Evolutionary conservation across 148 eudicot genomes (phyloP), one percentile per base, ranked within the genome.

Genomic region (Vaccinium myrtillus): DNA sequence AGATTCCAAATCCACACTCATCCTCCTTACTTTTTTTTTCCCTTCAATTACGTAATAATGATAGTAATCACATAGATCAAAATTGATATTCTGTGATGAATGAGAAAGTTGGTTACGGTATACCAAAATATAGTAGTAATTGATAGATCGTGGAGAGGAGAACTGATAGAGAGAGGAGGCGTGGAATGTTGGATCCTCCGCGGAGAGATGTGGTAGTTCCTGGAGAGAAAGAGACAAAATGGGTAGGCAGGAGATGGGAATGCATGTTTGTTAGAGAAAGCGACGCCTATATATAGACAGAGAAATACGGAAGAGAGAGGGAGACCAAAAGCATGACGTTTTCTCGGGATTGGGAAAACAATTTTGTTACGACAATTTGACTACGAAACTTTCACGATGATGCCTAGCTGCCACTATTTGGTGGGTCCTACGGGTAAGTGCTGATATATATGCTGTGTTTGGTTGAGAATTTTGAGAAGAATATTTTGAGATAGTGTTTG

Each of bases 1-100:
- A 0, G 91, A 88, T 51, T 90, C 90, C 76, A 90, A 56, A 90
- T 90, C 85, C 36, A 87, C 65, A 58, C 81, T 70, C 88, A 87
- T 83, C 77, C 78, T 79, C 27, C 18, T 79, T 4, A 21, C 18
- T 21, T 81, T 1, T 1, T 58, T 21, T 8, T 7, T 4, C 53
- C 27, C 11, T 32, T 9, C 19, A 43, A 1, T 30, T 30, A 0
- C 11, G 30, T 8, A 9, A 19, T 21, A 14, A 78, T 30, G 25
- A 78, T 8, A 3, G n/a, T 9, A 14, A 78, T 54, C 49, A 78
- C 48, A 6, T 3, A 7, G 5, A 78, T 4, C 32, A 21, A 46
- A 48, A 9, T 32, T 15, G 4, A 73, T 73, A 3, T 36, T 2
- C 39, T 73, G 21, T 15, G 18, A 19, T 51, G 30, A 46, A 19